phyloP scores from a whole-genome alignment of 2,329 filamentous ascomycete genomes.

The Ploettnerulaceae sp. region DNA sequence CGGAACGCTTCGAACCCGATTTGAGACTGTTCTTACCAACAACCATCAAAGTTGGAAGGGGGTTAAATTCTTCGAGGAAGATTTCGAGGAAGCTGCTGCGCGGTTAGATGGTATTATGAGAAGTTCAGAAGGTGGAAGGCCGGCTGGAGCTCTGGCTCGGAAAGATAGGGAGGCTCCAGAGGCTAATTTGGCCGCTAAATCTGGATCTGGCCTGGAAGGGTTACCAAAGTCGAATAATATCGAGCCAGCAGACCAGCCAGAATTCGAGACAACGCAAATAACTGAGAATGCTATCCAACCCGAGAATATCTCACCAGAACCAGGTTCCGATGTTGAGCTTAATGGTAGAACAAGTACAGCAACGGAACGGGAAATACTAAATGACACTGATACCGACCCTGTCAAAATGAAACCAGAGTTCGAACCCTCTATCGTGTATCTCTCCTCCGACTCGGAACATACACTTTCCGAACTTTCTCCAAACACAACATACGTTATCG shows the following conservation, averaged over 20 bases:
- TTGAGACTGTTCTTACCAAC: constrained; percentile 67
- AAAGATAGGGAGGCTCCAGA: too few relatives aligned
- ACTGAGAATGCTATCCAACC: background rate
- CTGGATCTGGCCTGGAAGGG: too few relatives aligned
- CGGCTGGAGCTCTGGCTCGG: constrained; percentile 44
- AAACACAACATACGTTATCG: constrained; percentile 87
- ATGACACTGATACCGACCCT: background rate
- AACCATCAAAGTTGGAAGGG: constrained; percentile 77
- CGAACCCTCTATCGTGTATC: constrained; percentile 68
- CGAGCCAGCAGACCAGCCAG: too few relatives aligned
- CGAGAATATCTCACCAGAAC: background rate
- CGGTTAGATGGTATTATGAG: constrained; percentile 66
- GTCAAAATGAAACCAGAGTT: constrained; percentile 5
- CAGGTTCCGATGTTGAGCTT: background rate
- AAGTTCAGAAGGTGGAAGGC: constrained; percentile 46
- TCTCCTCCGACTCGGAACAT: constrained; percentile 86
- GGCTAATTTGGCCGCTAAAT: too few relatives aligned
- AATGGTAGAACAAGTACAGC: too few relatives aligned
- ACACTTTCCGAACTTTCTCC: constrained; percentile 79
- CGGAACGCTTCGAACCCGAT: constrained; percentile 69
- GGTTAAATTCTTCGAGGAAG: constrained; percentile 65
- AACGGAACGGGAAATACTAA: too few relatives aligned
- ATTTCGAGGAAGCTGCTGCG: constrained; percentile 66
- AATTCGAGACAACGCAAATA: background rate
- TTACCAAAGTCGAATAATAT: too few relatives aligned